Evolutionary conservation across 352 stramenopile species (phyloP).

Genomic region (Globisporangium cylindrosporum): DNA sequence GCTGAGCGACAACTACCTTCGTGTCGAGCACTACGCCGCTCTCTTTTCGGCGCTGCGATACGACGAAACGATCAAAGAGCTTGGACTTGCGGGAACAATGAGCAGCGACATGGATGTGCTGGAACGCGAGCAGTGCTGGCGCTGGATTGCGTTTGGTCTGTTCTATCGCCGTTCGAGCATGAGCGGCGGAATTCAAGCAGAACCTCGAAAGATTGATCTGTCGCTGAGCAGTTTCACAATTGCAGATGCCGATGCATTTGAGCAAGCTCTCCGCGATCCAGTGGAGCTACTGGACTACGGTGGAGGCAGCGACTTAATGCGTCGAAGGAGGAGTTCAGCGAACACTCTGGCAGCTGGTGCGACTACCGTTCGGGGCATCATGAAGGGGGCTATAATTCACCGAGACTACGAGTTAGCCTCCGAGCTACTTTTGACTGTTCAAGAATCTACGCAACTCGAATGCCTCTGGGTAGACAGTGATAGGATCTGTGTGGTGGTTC

Average conservation of each 20-base stretch:
- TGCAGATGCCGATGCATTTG: not conserved
- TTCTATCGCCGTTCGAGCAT: not conserved
- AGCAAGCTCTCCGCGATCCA: not conserved
- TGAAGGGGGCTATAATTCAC: not conserved
- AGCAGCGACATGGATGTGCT: not conserved
- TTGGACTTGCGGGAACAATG: not conserved
- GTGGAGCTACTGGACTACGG: not conserved
- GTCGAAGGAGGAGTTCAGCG: not conserved
- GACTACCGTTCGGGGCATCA: not conserved
- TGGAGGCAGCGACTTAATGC: not conserved
- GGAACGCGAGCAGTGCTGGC: slow-evolving; percentile 3
- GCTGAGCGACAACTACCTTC: not conserved
- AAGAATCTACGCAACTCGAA: not conserved
- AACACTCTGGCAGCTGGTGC: not conserved
- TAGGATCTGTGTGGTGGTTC: not conserved
- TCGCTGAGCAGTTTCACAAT: not conserved
- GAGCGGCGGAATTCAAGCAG: not conserved
- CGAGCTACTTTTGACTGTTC: not conserved
- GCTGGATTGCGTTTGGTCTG: not conserved
- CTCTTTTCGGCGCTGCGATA: not conserved
- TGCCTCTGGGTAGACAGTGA: not conserved
- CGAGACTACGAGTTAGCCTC: not conserved
- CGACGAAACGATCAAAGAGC: not conserved
- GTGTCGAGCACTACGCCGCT: not conserved
- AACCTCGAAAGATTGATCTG: not conserved